A percentile compares a stretch with the other conserved stretches of the same genome.
Conservation (phyloP, 2,329 filamentous ascomycete species). For the Alternaria brassicae region DNA sequence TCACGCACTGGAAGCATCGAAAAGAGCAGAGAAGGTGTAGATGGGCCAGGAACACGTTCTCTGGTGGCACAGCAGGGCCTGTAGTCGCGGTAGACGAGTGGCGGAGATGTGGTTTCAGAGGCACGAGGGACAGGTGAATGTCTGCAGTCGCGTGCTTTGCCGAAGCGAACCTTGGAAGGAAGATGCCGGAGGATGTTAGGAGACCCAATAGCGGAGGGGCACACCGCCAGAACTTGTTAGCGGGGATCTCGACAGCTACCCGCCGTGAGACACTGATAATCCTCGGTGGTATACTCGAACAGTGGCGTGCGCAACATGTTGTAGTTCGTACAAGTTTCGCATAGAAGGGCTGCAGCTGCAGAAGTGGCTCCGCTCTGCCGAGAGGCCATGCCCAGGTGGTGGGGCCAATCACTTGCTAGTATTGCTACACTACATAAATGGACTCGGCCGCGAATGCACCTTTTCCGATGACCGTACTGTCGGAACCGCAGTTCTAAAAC, state of each 20-base stretch:
- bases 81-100: constrained; percentile 25
- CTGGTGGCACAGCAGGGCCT: constrained; percentile 33
- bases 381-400: constrained; percentile 6
- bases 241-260: constrained; percentile 15
- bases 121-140: constrained; percentile 37
- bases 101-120: constrained; percentile 29
- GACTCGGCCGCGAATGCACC: constrained; percentile 36
- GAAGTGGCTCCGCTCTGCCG: constrained; percentile 28
- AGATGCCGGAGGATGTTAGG: constrained; percentile 27
- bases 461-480: constrained; percentile 39
- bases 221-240: constrained; percentile 20
- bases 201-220: constrained; percentile 26
- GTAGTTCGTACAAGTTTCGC: constrained; percentile 21
- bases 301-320: constrained; percentile 15
- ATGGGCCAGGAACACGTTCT: constrained; percentile 37
- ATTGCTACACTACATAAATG: constrained; percentile 29
- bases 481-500: constrained; percentile 38
- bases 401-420: constrained; percentile 28
- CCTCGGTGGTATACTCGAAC: not conserved
- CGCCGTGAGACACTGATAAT: not conserved
- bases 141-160: constrained; percentile 38
- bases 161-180: constrained; percentile 31
- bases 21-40: constrained; percentile 27
- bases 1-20: constrained; percentile 28
- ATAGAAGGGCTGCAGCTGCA: constrained; percentile 9